Conservation (phyloP, 495 filamentous ascomycete species). For the Penicillium ucsense region DNA sequence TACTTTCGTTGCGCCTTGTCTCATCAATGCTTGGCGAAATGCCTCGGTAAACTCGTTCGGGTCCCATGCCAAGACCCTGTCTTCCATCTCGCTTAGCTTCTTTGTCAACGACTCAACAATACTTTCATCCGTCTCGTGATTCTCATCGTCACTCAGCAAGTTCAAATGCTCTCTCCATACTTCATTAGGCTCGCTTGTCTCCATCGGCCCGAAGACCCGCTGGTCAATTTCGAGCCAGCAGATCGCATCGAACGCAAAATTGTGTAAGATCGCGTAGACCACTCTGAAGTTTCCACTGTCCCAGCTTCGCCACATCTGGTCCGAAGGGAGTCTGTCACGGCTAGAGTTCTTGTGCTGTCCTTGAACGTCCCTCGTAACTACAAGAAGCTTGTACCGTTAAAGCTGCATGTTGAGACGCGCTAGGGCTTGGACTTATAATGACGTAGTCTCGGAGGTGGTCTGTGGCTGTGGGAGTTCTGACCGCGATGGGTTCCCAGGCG, state of each 20-base stretch:
- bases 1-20: too few species aligned
- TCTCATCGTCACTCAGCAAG: conserved; percentile 3
- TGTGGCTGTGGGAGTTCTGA: conserved; percentile 24
- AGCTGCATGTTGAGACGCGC: conserved; percentile 32
- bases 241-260: conserved; percentile 15
- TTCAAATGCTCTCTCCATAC: conserved; percentile 7
- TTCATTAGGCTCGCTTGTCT: background rate
- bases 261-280: conserved; percentile 8
- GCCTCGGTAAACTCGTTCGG: too few species aligned
- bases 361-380: too few species aligned
- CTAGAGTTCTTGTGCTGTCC: too few species aligned
- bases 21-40: too few species aligned
- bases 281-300: conserved; percentile 19
- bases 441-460: conserved; percentile 28
- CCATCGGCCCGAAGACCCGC: conserved; percentile 11
- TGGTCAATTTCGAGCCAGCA: conserved; percentile 15
- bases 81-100: too few species aligned
- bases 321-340: background rate
- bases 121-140: conserved; percentile 2
- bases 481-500: conserved; percentile 16
- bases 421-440: conserved; percentile 23
- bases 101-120: too few species aligned
- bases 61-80: too few species aligned
- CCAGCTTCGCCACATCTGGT: conserved; percentile 13
- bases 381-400: conserved; percentile 4